A percentile compares a stretch with the other conserved stretches of the same genome.
Evolutionary conservation across 768 basidiomycete genomes (phyloP).

Genomic region (Mycena latifolia): DNA sequence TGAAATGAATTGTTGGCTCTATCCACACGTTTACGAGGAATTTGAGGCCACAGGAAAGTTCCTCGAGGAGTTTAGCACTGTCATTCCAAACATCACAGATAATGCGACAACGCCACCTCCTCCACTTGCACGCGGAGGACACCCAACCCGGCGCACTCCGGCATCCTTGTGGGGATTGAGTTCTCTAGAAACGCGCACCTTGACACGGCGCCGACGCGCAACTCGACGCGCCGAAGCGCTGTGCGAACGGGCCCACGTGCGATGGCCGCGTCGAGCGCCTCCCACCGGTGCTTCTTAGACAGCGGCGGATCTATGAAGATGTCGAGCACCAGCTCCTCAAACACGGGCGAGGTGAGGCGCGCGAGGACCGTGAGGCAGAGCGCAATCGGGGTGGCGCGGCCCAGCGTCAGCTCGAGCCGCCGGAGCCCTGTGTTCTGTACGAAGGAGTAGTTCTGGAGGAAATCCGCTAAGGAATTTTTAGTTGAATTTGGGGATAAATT

Average conservation of each 20-base stretch:
- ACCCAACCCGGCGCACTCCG: not conserved
- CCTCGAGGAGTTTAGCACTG: no score
- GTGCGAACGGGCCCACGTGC: not conserved
- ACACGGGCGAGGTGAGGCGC: not conserved
- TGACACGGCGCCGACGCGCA: not conserved
- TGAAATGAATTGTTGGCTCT: no score
- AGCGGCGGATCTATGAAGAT: slow-evolving; percentile 7
- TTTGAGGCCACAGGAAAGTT: no score
- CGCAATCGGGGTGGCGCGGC: not conserved
- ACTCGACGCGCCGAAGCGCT: not conserved
- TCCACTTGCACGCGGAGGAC: not conserved
- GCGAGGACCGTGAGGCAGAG: not conserved
- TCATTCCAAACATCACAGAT: no score
- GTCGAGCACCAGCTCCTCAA: slow-evolving; percentile 17
- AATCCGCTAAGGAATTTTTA: not conserved
- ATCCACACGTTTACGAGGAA: no score
- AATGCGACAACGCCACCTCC: no score
- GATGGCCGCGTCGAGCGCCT: slow-evolving; percentile 4
- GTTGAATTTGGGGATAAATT: not conserved
- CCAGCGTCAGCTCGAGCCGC: slow-evolving; percentile 10
- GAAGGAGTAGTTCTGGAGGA: slow-evolving; percentile 2
- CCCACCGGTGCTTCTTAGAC: not conserved
- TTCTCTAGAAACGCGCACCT: not conserved
- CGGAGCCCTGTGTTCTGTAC: not conserved
- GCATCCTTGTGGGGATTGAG: slow-evolving; percentile 7